These are phyloP conservation scores for Fraxinus anomala DNA, from an alignment of 257 asterid species.

Conservation along the genomic window DNA sequence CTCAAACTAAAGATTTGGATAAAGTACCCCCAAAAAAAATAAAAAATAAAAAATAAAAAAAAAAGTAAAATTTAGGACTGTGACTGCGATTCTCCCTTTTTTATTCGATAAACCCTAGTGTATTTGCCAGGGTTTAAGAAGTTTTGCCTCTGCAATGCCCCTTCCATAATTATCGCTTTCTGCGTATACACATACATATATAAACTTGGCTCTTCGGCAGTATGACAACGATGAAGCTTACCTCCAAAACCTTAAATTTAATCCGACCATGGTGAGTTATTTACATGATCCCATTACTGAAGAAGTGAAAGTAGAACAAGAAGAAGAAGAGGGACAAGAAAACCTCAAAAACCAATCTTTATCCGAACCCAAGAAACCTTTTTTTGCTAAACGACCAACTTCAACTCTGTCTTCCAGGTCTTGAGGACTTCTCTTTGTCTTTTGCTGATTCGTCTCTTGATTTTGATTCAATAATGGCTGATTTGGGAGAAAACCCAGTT, in stretches of 20 bases:
- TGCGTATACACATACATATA: slow-evolving; percentile 19
- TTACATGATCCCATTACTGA: slow-evolving; percentile 35
- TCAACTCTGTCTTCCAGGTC: slow-evolving; percentile 34
- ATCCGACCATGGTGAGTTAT: slow-evolving; percentile 58
- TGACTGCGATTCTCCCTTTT: too few species aligned
- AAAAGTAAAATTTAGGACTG: too few species aligned
- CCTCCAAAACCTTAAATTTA: slow-evolving; percentile 31
- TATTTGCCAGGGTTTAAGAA: slow-evolving; percentile 44
- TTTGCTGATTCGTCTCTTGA: slow-evolving; percentile 61
- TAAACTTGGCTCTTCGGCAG: slow-evolving; percentile 22
- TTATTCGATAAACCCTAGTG: neutral
- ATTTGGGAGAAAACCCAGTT: slow-evolving; percentile 27
- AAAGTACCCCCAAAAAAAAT: too few species aligned
- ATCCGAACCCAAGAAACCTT: slow-evolving; percentile 33
- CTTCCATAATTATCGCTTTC: slow-evolving; percentile 8
- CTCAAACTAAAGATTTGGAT: too few species aligned
- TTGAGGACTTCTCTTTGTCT: slow-evolving; percentile 44
- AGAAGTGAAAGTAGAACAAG: slow-evolving; percentile 21
- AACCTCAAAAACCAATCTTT: slow-evolving; percentile 25
- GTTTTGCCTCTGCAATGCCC: slow-evolving; percentile 12
- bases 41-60: too few species aligned
- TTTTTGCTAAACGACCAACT: slow-evolving; percentile 30
- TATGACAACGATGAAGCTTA: slow-evolving; percentile 27
- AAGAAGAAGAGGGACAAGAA: slow-evolving; percentile 31
- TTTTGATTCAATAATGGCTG: slow-evolving; percentile 56